Conservation (phyloP, 306 rosid species). For the Quercus robur region DNA sequence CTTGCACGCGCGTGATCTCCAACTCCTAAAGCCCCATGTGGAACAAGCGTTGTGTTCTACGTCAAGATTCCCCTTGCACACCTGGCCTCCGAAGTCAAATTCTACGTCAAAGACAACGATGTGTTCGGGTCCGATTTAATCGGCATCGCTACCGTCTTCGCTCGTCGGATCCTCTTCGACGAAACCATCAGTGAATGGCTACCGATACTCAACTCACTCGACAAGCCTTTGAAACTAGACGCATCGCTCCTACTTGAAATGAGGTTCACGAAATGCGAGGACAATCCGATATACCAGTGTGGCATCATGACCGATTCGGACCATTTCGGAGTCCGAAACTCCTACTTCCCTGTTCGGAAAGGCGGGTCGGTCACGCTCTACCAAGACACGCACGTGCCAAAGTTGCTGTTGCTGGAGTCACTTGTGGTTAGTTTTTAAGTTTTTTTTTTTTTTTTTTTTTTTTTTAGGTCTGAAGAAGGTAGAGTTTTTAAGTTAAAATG, state of each 20-base stretch:
- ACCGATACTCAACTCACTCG: constrained; percentile 59
- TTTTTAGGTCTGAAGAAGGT: no score
- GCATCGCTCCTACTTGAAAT: constrained; percentile 64
- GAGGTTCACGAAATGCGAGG: constrained; percentile 77
- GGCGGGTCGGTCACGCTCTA: constrained; percentile 81
- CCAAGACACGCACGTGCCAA: constrained; percentile 86
- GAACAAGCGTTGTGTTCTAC: no score
- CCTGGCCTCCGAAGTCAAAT: constrained; percentile 63
- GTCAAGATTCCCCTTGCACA: constrained; percentile 18
- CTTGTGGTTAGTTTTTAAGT: no score
- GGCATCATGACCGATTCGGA: constrained; percentile 41
- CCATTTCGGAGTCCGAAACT: constrained; percentile 40
- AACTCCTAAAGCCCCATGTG: constrained; percentile 14
- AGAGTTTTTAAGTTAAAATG: no score
- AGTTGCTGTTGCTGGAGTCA: constrained; percentile 37
- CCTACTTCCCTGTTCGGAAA: constrained; percentile 69
- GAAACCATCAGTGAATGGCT: constrained; percentile 66
- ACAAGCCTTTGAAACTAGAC: constrained; percentile 86
- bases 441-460: no score
- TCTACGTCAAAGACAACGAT: constrained; percentile 79
- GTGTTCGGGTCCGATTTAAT: constrained; percentile 87
- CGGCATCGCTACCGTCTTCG: constrained; percentile 63
- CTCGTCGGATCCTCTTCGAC: constrained; percentile 44
- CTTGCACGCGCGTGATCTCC: constrained; percentile 74
- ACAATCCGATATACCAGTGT: constrained; percentile 38